Percentiles rank a stretch among this genome's conserved stretches.
Conservation (phyloP, 2,329 filamentous ascomycete species). For the Helotiales sp. region DNA sequence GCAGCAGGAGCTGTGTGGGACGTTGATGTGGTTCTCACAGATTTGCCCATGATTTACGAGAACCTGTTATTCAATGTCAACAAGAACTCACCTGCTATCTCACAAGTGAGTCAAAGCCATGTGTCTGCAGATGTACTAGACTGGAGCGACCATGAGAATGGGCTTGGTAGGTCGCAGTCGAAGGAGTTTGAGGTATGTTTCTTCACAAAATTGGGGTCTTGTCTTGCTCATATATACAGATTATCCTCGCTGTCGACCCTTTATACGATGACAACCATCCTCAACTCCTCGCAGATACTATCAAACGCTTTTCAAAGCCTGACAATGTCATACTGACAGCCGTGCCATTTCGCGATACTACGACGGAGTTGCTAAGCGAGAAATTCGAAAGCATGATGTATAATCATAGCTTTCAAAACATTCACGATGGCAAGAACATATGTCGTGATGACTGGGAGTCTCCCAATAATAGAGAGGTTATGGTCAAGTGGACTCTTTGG, state of each 20-base stretch:
- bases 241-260: conserved; percentile 83
- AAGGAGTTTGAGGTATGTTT: conserved; percentile 42
- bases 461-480: background rate
- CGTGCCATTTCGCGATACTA: conserved; percentile 74
- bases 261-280: conserved; percentile 88
- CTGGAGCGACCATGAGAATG: conserved; percentile 43
- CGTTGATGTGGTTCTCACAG: conserved; percentile 71
- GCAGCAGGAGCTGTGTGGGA: conserved; percentile 75
- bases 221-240: conserved; percentile 38
- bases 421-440: background rate
- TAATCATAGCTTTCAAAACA: background rate
- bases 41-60: conserved; percentile 78
- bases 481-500: background rate
- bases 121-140: conserved; percentile 65
- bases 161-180: conserved; percentile 39
- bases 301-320: conserved; percentile 65
- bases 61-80: conserved; percentile 77
- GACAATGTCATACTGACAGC: conserved; percentile 69
- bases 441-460: background rate
- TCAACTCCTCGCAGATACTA: conserved; percentile 66
- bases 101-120: conserved; percentile 55
- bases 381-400: conserved; percentile 46
- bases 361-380: conserved; percentile 59
- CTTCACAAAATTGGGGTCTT: conserved; percentile 1
- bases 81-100: conserved; percentile 55